Percentiles rank a stretch among this genome's conserved stretches.
Evolutionary conservation across 768 basidiomycete genomes (phyloP).

Genomic region (Pulveroboletus frians): DNA sequence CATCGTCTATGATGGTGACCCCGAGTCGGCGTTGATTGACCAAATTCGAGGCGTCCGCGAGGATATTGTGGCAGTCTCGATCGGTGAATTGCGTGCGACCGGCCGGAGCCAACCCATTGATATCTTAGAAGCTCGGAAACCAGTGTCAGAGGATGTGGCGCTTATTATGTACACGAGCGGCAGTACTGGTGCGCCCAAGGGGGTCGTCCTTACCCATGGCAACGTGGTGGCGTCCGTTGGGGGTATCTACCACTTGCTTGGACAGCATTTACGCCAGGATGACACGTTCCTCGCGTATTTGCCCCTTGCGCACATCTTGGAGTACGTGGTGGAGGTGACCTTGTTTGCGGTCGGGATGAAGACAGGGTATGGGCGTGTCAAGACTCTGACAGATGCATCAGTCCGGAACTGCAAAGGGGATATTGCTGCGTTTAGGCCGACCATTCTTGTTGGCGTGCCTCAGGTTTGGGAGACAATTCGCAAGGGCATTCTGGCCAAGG

Average conservation of each 20-base stretch:
- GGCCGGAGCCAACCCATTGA: slow-evolving; percentile 56
- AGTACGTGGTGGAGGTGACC: slow-evolving; percentile 86
- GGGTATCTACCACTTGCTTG: slow-evolving; percentile 67
- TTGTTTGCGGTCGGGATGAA: slow-evolving; percentile 74
- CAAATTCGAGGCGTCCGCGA: slow-evolving; percentile 53
- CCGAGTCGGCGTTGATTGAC: slow-evolving; percentile 48
- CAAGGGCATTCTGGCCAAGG: slow-evolving; percentile 85
- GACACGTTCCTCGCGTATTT: slow-evolving; percentile 78
- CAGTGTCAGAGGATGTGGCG: slow-evolving; percentile 47
- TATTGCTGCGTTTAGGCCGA: slow-evolving; percentile 73
- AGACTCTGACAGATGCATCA: slow-evolving; percentile 93
- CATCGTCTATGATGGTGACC: slow-evolving; percentile 83
- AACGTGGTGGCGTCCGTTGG: slow-evolving; percentile 85
- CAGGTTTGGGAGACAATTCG: slow-evolving; percentile 97
- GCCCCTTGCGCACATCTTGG: slow-evolving; percentile 91
- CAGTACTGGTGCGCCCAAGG: slow-evolving; percentile 91
- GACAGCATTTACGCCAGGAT: slow-evolving; percentile 40
- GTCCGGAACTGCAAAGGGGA: slow-evolving; percentile 88
- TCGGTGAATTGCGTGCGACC: slow-evolving; percentile 68
- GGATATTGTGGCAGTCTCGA: slow-evolving; percentile 51
- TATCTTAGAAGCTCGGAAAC: slow-evolving; percentile 44
- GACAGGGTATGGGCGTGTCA: slow-evolving; percentile 86
- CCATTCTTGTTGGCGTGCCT: slow-evolving; percentile 93
- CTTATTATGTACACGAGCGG: slow-evolving; percentile 88
- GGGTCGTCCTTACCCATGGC: slow-evolving; percentile 81